Evolutionary conservation across 495 filamentous ascomycete species (phyloP).

Genomic region (Hypomontagnella monticulosa): DNA sequence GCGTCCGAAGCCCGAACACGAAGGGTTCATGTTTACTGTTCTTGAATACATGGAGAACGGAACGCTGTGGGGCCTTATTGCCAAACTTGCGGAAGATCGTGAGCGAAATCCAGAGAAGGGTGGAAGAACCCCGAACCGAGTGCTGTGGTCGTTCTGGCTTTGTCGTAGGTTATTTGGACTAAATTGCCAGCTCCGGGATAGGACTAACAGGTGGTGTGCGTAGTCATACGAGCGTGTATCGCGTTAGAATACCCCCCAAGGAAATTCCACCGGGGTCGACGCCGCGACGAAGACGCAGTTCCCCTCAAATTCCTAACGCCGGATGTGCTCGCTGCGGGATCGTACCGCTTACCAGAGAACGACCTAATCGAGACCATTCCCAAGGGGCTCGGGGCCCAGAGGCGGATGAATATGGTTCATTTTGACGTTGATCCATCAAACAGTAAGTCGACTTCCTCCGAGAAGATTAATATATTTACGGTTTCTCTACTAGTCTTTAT

Average conservation of each 20-base stretch:
- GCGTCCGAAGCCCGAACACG: too few species aligned
- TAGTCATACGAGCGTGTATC: constrained; percentile 23
- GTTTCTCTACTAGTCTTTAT: constrained; percentile 10
- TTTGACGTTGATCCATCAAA: constrained; percentile 25
- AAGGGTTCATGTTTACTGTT: constrained; percentile 2
- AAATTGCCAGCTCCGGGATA: background rate
- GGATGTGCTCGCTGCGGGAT: too few species aligned
- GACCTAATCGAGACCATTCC: constrained; percentile 25
- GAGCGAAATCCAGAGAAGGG: background rate
- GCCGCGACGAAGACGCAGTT: too few species aligned
- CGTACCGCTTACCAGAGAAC: background rate
- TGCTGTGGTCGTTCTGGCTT: constrained; percentile 29
- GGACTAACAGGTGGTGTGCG: background rate
- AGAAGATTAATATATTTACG: background rate
- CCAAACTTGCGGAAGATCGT: background rate
- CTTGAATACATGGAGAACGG: constrained; percentile 20
- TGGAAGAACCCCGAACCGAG: constrained; percentile 9
- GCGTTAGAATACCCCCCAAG: constrained; percentile 28
- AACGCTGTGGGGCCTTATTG: background rate
- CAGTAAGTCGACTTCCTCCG: constrained; percentile 3
- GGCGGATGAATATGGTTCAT: constrained; percentile 22
- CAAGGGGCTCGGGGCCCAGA: background rate
- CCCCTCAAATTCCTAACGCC: too few species aligned
- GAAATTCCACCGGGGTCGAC: constrained; percentile 16
- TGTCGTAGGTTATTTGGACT: constrained; percentile 16